phyloP scores from a whole-genome alignment of 352 stramenopile species.

The Globisporangium okanoganense region DNA sequence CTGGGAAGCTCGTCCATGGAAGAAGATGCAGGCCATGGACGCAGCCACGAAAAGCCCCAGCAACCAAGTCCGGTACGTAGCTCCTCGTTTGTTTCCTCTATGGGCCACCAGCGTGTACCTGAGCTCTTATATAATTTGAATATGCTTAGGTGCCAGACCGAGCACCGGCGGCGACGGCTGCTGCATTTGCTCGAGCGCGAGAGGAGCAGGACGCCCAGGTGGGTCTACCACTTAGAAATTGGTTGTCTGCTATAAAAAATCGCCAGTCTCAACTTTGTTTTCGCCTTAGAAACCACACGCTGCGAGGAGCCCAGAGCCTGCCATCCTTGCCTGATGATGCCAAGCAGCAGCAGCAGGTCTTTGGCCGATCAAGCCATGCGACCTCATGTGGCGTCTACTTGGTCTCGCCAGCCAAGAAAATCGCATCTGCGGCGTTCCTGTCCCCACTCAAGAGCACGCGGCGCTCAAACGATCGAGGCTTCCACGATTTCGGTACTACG shows the following conservation, averaged over 20 bases:
- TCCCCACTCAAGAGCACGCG: slow-evolving; percentile 27
- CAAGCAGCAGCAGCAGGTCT: neutral
- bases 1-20: neutral
- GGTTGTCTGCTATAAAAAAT: too few relatives aligned
- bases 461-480: neutral
- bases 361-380: neutral
- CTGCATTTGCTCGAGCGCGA: slow-evolving; percentile 24
- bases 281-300: neutral
- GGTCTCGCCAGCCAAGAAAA: slow-evolving; percentile 17
- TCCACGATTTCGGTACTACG: slow-evolving; percentile 7
- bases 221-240: neutral
- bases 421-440: slow-evolving; percentile 20
- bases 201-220: slow-evolving; percentile 20
- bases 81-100: neutral
- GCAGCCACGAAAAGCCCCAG: neutral
- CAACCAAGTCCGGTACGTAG: neutral
- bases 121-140: neutral
- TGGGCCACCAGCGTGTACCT: neutral
- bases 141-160: slow-evolving; percentile 13
- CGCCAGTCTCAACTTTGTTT: neutral
- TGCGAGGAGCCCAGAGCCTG: slow-evolving; percentile 31
- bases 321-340: slow-evolving; percentile 21
- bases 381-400: neutral
- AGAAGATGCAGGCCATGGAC: neutral
- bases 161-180: slow-evolving; percentile 20